Evolutionary conservation across 768 basidiomycete genomes (phyloP).

Genomic region (Lactarius akahatsu): DNA sequence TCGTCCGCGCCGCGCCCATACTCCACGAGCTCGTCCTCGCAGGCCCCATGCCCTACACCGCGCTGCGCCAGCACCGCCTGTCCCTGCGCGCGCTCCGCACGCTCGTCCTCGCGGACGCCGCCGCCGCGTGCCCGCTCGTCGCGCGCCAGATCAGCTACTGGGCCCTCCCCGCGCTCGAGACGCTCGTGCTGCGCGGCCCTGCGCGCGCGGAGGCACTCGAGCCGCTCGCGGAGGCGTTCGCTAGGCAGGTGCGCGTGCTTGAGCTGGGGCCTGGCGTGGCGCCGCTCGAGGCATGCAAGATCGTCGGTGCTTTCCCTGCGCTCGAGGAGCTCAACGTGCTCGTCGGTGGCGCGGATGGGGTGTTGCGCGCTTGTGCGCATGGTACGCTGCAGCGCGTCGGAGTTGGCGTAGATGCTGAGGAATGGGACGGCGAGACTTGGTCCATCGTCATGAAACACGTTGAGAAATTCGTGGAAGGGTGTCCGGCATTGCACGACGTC

Average conservation of each 20-base stretch:
- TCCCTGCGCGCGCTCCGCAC: slow-evolving; percentile 14
- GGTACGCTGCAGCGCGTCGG: slow-evolving; percentile 16
- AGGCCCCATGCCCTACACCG: slow-evolving; percentile 13
- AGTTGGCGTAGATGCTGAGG: slow-evolving; percentile 3
- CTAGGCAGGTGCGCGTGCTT: slow-evolving; percentile 6
- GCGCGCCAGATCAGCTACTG: slow-evolving; percentile 21
- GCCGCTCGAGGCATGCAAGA: neutral
- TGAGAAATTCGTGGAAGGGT: slow-evolving; percentile 2
- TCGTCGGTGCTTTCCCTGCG: slow-evolving; percentile 17
- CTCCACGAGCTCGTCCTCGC: slow-evolving; percentile 18
- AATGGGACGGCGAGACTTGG: slow-evolving; percentile 13
- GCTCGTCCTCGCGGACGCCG: slow-evolving; percentile 14
- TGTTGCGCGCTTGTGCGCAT: slow-evolving; percentile 3
- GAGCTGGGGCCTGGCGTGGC: slow-evolving; percentile 12
- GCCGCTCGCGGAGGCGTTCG: slow-evolving; percentile 18
- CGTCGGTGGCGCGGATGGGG: neutral
- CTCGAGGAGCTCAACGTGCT: slow-evolving; percentile 24
- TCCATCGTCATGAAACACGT: neutral
- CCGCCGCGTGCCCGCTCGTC: slow-evolving; percentile 15
- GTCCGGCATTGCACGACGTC: slow-evolving; percentile 9
- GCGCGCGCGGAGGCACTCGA: slow-evolving; percentile 9
- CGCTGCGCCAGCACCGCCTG: slow-evolving; percentile 8
- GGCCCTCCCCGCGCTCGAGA: slow-evolving; percentile 23
- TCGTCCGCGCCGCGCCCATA: slow-evolving; percentile 9
- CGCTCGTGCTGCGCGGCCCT: slow-evolving; percentile 10